Evolutionary conservation across 2,329 filamentous ascomycete genomes (phyloP).

Genomic region (Aspergillus felis): DNA sequence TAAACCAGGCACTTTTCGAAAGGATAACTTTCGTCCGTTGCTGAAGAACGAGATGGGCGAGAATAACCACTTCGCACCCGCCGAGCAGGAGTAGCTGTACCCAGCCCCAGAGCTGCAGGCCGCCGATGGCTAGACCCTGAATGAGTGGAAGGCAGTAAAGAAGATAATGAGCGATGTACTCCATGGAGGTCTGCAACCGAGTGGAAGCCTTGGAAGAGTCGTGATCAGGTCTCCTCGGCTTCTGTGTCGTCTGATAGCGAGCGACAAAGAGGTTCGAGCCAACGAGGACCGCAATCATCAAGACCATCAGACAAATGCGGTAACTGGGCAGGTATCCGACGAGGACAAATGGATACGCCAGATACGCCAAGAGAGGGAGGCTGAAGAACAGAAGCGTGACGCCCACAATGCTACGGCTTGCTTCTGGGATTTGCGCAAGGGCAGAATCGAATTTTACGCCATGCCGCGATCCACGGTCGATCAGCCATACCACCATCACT

Average conservation of each 20-base stretch:
- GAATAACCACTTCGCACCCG: background rate
- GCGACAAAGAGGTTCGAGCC: background rate
- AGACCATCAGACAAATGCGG: conserved; percentile 6
- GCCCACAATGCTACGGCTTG: conserved; percentile 6
- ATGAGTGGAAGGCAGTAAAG: conserved; percentile 9
- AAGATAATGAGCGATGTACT: background rate
- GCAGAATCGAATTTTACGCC: background rate
- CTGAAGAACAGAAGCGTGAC: conserved; percentile 8
- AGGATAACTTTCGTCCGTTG: background rate
- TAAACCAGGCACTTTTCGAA: conserved; percentile 1
- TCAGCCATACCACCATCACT: background rate
- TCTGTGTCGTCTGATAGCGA: background rate
- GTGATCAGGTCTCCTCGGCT: background rate
- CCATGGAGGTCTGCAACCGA: background rate
- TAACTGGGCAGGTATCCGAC: conserved; percentile 1
- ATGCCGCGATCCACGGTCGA: background rate
- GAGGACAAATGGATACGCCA: conserved; percentile 1
- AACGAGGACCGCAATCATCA: background rate
- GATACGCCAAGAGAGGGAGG: conserved; percentile 4
- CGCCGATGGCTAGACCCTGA: conserved; percentile 8
- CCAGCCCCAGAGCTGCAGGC: conserved; percentile 5
- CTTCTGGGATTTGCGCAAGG: conserved; percentile 1
- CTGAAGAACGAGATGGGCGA: background rate
- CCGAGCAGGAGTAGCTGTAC: conserved; percentile 5
- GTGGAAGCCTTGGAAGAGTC: background rate